Evolutionary conservation across 768 basidiomycete genomes (phyloP), one percentile per base, ranked within the genome.

Genomic region (Boletellus ananas): DNA sequence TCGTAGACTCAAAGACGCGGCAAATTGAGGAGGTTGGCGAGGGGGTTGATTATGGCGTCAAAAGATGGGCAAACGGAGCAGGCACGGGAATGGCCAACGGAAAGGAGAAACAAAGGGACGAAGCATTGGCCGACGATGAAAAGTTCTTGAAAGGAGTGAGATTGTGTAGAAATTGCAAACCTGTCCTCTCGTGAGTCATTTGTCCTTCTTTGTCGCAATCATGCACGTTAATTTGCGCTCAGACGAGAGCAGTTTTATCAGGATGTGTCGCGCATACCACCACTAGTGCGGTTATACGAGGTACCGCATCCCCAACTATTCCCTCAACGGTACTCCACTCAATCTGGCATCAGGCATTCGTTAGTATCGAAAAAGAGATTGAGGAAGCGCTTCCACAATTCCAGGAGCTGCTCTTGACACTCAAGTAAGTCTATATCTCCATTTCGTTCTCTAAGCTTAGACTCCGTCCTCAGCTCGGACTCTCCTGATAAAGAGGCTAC

Each of bases 71-170:
- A 49, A 52, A 3, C 18, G 36, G 31, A 5, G 6, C 20, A 16
- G 20, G 35, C n/a, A 5, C 47, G 0, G 20, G 18, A 45, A 57
- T 55, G 39, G 54, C 54, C 40, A 57, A 58, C 34, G 67, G 63
- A 17, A 69, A 70, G 43, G 64, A 61, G 17, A 72, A 67, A 43
- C 74, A 52, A 4, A 56, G 77, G 47, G 74, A 50, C 17, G 57
- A 78, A 43, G 72, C 67, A 52, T 37, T 63, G 67, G 72, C 72
- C 37, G 82, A 85, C 21, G 85, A 89, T 23, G 85, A 93, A 45
- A 90, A 90, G 63, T 92, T 94, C 61, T 69, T 94, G 51, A 90
- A 85, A 54, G 94, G 93, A 1, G 85, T 98, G 6, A 74, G 96
- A 60, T 82, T 93, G 51, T 99, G 96, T 67, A 74, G 84, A 40